Evolutionary conservation across 2,329 filamentous ascomycete genomes (phyloP), one percentile per base, ranked within the genome.

Genomic region (Pseudocercospora crystallina): DNA sequence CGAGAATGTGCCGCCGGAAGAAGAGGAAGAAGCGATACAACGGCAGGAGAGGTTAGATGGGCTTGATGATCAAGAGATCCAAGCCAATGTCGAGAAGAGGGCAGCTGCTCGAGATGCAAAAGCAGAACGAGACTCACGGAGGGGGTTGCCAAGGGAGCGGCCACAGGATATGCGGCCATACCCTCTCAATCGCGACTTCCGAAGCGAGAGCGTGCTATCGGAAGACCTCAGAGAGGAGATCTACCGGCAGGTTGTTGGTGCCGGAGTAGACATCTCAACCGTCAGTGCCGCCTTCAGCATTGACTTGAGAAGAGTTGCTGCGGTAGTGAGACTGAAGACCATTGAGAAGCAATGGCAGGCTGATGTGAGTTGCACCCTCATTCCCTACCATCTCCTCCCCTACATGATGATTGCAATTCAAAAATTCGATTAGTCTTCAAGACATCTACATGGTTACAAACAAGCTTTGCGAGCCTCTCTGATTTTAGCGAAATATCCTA

Each of bases 401-500:
- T 61, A 59, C 57, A 77, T 86, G 84, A 87, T 87, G 85, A 89
- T 80, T 78, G 20, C 20, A 26, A 80, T 71, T 76, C 81, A 83
- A 85, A 84, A 82, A 87, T 77, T 83, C 92, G 92, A 96, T 97
- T 96, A 96, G 92, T 97, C 92, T 96, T 95, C 80, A 96, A 96
- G 91, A 97, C 91, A 84, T 72, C 76, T 70, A 84, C 79, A 85
- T 94, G 89, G 89, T 96, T 92, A 92, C 78, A 86, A 80, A 81
- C 76, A 80, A 26, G 20, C 80, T 82, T 85, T 85, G 79, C 81
- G 79, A 83, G 79, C 82, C 82, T 86, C 82, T 86, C 86, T 89
- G 86, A 89, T 61, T 61, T n/a, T 13, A 14, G 46, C 39, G 13
- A 33, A 17, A 20, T 32, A 43, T 5, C 5, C 14, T 15, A 43